Conservation (phyloP, 331 rosid genomes). For the Spiraea crenata region DNA sequence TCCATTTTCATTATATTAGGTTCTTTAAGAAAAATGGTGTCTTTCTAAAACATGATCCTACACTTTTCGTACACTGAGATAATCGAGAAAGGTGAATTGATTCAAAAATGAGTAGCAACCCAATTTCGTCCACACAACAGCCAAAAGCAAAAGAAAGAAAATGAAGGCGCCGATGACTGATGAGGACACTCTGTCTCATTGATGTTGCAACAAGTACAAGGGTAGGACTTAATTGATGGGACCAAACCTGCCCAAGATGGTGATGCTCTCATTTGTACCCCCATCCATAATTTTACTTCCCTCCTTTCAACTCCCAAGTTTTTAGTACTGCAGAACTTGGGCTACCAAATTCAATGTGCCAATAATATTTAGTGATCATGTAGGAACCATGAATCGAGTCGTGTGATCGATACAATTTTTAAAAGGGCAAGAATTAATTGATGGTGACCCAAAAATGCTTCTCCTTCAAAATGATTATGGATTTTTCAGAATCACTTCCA, state of each 20-base stretch:
- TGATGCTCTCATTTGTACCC: not conserved
- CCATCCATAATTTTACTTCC: not conserved
- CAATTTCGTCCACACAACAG: not conserved
- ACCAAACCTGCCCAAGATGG: not conserved
- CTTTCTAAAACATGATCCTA: not conserved
- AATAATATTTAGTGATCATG: too few relatives aligned
- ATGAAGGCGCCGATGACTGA: too few relatives aligned
- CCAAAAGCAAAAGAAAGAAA: not conserved
- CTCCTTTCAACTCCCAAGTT: too few relatives aligned
- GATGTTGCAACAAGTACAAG: conserved; percentile 1
- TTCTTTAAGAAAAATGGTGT: not conserved
- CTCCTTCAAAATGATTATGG: too few relatives aligned
- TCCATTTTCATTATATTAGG: too few relatives aligned
- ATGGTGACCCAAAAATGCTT: too few relatives aligned
- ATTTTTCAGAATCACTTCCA: too few relatives aligned
- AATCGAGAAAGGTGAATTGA: not conserved
- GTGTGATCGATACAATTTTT: too few relatives aligned
- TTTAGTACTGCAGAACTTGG: too few relatives aligned
- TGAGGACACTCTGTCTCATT: not conserved
- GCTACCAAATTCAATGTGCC: too few relatives aligned
- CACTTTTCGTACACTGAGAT: not conserved
- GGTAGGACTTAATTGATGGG: not conserved
- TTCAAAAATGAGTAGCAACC: not conserved
- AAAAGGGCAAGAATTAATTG: too few relatives aligned
- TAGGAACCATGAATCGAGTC: too few relatives aligned